Evolutionary conservation across 768 basidiomycete species (phyloP).

Genomic region (Butyriboletus loyo): DNA sequence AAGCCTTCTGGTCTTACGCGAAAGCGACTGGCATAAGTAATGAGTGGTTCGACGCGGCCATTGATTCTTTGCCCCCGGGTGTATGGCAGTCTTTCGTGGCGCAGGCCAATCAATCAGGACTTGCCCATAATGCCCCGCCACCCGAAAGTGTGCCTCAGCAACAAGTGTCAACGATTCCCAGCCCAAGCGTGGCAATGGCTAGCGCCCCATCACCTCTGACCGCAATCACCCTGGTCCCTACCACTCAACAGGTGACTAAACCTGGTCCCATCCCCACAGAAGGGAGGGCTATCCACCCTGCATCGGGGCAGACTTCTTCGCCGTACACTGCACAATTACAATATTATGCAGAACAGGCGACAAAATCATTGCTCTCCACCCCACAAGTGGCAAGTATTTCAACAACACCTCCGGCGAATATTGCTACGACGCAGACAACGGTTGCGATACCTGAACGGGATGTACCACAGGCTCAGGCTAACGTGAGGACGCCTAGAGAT

Average conservation of each 20-base stretch:
- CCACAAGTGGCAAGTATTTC: conserved; percentile 1
- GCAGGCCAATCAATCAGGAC: conserved; percentile 1
- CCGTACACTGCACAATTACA: conserved; percentile 15
- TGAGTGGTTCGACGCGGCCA: conserved; percentile 20
- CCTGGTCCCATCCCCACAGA: neutral
- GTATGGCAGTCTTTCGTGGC: conserved; percentile 9
- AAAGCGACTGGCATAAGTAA: conserved; percentile 14
- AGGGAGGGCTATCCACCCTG: neutral
- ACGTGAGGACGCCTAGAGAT: conserved; percentile 32
- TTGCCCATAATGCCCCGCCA: neutral
- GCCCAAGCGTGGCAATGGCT: neutral
- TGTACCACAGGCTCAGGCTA: neutral
- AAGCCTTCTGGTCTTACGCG: conserved; percentile 13
- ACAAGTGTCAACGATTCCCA: neutral
- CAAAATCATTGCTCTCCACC: conserved; percentile 2
- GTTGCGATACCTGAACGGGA: conserved; percentile 9
- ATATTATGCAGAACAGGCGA: conserved; percentile 22
- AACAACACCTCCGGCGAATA: neutral
- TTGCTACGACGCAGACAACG: neutral
- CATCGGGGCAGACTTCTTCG: neutral
- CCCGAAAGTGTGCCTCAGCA: neutral
- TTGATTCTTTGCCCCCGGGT: conserved; percentile 16
- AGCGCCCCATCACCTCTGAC: neutral
- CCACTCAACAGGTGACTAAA: neutral
- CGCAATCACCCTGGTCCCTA: neutral